phyloP scores from a whole-genome alignment of 1,284 basidiomycete species.

The Stygiomarasmius scandens region DNA sequence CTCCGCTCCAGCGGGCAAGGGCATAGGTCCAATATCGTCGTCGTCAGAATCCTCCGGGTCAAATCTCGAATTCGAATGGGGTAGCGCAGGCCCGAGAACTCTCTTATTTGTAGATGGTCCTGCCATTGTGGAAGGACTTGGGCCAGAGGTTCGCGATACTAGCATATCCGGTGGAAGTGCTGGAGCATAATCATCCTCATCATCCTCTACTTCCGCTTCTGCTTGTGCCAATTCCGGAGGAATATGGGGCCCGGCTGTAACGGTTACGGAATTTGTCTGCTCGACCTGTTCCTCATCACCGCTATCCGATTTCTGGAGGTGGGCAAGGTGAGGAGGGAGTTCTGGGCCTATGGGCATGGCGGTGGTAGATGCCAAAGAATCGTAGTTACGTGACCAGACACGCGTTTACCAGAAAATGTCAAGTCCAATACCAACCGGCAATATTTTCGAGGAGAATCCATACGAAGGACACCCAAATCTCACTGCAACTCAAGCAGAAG shows the following conservation, averaged over 20 bases:
- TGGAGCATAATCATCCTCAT: slow-evolving; percentile 41
- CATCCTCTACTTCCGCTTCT: slow-evolving; percentile 27
- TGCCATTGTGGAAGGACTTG: slow-evolving; percentile 20
- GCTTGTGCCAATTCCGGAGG: slow-evolving; percentile 25
- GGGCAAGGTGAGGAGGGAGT: slow-evolving; percentile 45
- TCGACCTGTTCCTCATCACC: slow-evolving; percentile 23
- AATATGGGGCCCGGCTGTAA: slow-evolving; percentile 31
- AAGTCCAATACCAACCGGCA: slow-evolving; percentile 10
- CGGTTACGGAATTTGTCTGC: slow-evolving; percentile 18
- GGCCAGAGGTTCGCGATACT: slow-evolving; percentile 22
- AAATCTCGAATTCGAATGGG: slow-evolving; percentile 26
- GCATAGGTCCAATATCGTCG: slow-evolving; percentile 78
- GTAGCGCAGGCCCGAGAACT: slow-evolving; percentile 41
- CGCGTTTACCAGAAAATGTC: slow-evolving; percentile 6
- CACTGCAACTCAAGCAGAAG: slow-evolving; percentile 63
- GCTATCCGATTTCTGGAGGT: slow-evolving; percentile 14
- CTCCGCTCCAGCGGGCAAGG: slow-evolving; percentile 49
- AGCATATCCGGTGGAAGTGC: slow-evolving; percentile 63
- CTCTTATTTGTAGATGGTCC: slow-evolving; percentile 22
- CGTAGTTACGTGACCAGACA: neutral
- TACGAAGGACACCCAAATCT: slow-evolving; percentile 70
- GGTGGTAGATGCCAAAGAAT: neutral
- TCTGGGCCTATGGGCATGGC: slow-evolving; percentile 55
- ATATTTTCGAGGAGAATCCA: slow-evolving; percentile 60
- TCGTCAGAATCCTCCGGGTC: slow-evolving; percentile 68